Conservation (phyloP, 495 filamentous ascomycete species). For the Aspergillus panamensis region DNA sequence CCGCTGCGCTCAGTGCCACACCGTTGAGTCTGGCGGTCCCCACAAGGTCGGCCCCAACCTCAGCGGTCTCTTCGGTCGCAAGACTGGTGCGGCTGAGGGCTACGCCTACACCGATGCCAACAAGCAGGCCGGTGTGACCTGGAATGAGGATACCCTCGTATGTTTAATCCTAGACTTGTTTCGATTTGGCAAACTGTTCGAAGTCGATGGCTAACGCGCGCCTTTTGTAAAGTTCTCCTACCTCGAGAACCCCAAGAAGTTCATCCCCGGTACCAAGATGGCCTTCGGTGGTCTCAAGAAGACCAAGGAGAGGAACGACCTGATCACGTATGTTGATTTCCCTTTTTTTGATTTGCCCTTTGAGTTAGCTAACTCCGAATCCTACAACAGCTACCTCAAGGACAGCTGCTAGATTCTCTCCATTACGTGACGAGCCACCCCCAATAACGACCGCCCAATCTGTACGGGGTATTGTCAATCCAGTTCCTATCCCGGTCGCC, state of each 20-base stretch:
- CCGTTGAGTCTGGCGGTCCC: slow-evolving; percentile 75
- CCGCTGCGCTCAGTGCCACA: slow-evolving; percentile 98
- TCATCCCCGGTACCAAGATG: slow-evolving; percentile 99
- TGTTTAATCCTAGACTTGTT: slow-evolving; percentile 23
- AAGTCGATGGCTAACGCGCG: slow-evolving; percentile 18
- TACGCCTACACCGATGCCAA: slow-evolving; percentile 99
- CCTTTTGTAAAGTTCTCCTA: slow-evolving; percentile 62
- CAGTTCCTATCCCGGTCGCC: slow-evolving; percentile 1
- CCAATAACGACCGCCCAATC: slow-evolving; percentile 23
- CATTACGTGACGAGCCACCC: slow-evolving; percentile 9
- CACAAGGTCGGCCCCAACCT: slow-evolving; percentile 99
- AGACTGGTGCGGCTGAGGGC: slow-evolving; percentile 85
- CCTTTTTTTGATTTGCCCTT: not conserved
- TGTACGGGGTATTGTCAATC: slow-evolving; percentile 19
- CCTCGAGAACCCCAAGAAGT: slow-evolving; percentile 93
- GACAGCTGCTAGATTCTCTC: slow-evolving; percentile 53
- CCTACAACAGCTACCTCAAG: slow-evolving; percentile 58
- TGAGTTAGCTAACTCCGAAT: slow-evolving; percentile 9
- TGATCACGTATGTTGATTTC: slow-evolving; percentile 78
- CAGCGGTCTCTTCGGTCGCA: slow-evolving; percentile 95
- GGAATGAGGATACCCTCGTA: slow-evolving; percentile 87
- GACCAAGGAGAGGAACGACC: slow-evolving; percentile 97
- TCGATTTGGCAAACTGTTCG: too few species aligned
- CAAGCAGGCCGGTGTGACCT: slow-evolving; percentile 89
- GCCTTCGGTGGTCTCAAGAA: slow-evolving; percentile 99